Base-by-base conservation (phyloP, 495 filamentous ascomycete species). In the Penicillium mononematosum region DNA sequence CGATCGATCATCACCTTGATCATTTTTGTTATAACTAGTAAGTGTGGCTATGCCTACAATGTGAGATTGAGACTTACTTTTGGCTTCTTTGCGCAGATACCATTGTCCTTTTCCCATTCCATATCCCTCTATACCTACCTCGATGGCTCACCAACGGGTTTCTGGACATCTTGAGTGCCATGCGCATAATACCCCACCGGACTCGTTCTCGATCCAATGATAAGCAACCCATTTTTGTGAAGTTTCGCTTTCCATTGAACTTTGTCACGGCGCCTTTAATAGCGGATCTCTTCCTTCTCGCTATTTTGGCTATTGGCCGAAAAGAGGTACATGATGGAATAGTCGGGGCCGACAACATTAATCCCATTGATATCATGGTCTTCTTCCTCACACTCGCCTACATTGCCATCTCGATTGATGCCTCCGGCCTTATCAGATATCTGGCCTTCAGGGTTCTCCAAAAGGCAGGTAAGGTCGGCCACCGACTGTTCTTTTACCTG, bases 341-440 rank as follows among this genome's bases (percentile, higher is more conserved):
- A 0, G 58, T 85, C 22, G 85, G 85, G 4, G 72, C 84, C 4
- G 68, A 84, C 65, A 67, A 79, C 58, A 88, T 88, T 62, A 74
- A 70, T 2, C 84, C 85, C 0, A 75, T 84, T 56, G 83, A 86
- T 50, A 87, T 88, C 62, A 85, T 88, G 80, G 66, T 70, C 36
- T 87, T 88, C 70, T 88, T 88, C 72, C 74, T 87, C 51, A 84
- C 85, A 1, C 71, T 87, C n/a, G 84, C 85, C 4, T 88, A 88
- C 68, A 87, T 88, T 61, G 85, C 85, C 50, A 88, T 88, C 55
- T 88, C 85, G 4, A 85, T 88, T 64, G 85, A 88, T 60, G 84
- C 85, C 2, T 87, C 85, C 4, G 85, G 85, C 19, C 70, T 87
- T 8, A 87, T 88, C 60, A 65, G 84, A 43, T 88, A 74, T 49